Evolutionary conservation across 2,329 filamentous ascomycete genomes (phyloP), one percentile per base, ranked within the genome.

Genomic region (Colletotrichum sp.): DNA sequence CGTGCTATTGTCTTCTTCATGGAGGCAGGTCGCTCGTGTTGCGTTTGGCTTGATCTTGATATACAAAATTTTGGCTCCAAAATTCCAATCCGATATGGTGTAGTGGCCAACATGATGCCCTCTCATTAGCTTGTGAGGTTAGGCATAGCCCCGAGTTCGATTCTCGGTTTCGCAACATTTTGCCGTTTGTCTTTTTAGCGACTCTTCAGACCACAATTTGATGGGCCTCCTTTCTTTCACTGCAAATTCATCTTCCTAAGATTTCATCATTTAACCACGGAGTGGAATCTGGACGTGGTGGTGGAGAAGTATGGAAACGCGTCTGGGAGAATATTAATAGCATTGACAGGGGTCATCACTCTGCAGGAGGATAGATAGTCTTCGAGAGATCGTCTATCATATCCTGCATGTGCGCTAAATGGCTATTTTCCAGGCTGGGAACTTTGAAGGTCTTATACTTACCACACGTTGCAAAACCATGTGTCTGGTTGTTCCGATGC

Each of bases 61-160:
- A 24, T 6, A 6, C n/a, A 8, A 13, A 7, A n/a, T 30, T 30
- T 32, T 10, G 12, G 24, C 24, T 4, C 3, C 24, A 24, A 3
- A 24, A 24, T 24, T 24, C 24, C 24, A n/a, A 55, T 75, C 55
- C 62, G 62, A 72, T 68, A 72, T 72, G 73, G 73, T 75, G 73
- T 72, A 72, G 68, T 72, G 73, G 69, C 73, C 69, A 72, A 75
- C 62, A 72, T 72, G 69, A 75, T 75, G 69, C 69, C 69, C 69
- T 72, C 69, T 75, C 69, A 75, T 0, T 0, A 4, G 1, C 0
- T 2, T 58, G 62, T 21, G n/a, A 56, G 69, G 69, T 38, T 36
- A 75, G 73, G 73, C 73, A 72, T 75, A 75, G 73, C 73, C 73
- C 69, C 73, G 69, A 75, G 73, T 72, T 75, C 69, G 73, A 75